Evolutionary conservation across 2,329 filamentous ascomycete genomes (phyloP).

Genomic region (Hymenoscyphus scutula): DNA sequence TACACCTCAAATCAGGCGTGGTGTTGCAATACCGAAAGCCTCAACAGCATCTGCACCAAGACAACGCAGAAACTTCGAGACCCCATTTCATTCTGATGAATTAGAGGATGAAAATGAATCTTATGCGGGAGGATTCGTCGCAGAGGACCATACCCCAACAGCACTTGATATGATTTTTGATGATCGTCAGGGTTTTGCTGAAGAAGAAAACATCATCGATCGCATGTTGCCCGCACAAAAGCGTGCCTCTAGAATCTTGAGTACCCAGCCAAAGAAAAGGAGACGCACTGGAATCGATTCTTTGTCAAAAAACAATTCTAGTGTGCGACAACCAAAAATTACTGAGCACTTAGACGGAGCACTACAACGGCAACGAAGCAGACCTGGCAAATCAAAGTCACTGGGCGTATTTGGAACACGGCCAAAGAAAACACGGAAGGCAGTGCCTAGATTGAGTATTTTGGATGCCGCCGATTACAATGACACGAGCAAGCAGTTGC

Average conservation of each 20-base stretch:
- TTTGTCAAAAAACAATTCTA: conserved; percentile 5
- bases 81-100: conserved; percentile 30
- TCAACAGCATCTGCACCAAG: conserved; percentile 6
- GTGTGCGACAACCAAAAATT: conserved; percentile 30
- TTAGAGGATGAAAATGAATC: conserved; percentile 26
- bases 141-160: conserved; percentile 17
- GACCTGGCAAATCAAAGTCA: neutral
- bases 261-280: conserved; percentile 21
- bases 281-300: conserved; percentile 18
- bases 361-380: neutral
- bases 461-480: conserved; percentile 52
- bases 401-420: neutral
- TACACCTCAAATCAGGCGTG: conserved; percentile 26
- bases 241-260: conserved; percentile 19
- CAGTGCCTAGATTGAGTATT: conserved; percentile 54
- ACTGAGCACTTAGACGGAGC: conserved; percentile 27
- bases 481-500: conserved; percentile 35
- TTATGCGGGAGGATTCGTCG: conserved; percentile 12
- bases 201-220: conserved; percentile 37
- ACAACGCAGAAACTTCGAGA: conserved; percentile 2
- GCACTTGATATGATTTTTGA: conserved; percentile 22
- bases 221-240: conserved; percentile 35
- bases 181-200: conserved; percentile 26
- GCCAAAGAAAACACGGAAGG: neutral
- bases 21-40: conserved; percentile 32